Evolutionary conservation across 169 alveolate genomes (phyloP).

Genomic region (Plasmodium yoelii): DNA sequence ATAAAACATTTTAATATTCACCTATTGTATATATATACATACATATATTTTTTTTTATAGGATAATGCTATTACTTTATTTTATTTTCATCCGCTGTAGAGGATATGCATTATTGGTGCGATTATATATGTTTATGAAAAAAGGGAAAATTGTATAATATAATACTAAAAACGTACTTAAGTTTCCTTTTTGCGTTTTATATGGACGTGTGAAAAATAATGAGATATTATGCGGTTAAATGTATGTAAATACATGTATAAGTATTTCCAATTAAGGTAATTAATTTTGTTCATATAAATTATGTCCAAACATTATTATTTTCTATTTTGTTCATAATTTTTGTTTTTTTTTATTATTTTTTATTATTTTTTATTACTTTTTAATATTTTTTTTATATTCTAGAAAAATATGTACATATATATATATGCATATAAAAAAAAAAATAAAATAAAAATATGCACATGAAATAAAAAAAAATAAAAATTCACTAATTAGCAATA

Average conservation of each 20-base stretch:
- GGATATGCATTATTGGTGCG: too few relatives aligned
- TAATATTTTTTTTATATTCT: slow-evolving; percentile 4
- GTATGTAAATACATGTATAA: neutral
- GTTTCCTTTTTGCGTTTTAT: neutral
- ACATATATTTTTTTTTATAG: too few relatives aligned
- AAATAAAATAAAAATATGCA: slow-evolving; percentile 20
- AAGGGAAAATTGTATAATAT: too few relatives aligned
- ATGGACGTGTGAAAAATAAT: neutral
- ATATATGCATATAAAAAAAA: slow-evolving; percentile 9
- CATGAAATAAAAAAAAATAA: slow-evolving; percentile 2
- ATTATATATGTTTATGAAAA: too few relatives aligned
- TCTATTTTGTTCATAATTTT: neutral
- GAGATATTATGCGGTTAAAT: neutral
- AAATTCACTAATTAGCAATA: slow-evolving; percentile 44
- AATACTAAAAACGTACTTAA: neutral
- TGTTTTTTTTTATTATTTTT: slow-evolving; percentile 1
- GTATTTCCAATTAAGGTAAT: neutral
- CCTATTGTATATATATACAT: too few relatives aligned
- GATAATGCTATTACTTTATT: too few relatives aligned
- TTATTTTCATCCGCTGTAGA: too few relatives aligned
- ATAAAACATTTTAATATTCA: too few relatives aligned
- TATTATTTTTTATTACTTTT: neutral
- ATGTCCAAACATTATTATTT: neutral
- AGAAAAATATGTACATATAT: neutral
- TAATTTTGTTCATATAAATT: neutral